Evolutionary conservation across 768 basidiomycete species (phyloP).

Genomic region (Pisolithus tinctorius): DNA sequence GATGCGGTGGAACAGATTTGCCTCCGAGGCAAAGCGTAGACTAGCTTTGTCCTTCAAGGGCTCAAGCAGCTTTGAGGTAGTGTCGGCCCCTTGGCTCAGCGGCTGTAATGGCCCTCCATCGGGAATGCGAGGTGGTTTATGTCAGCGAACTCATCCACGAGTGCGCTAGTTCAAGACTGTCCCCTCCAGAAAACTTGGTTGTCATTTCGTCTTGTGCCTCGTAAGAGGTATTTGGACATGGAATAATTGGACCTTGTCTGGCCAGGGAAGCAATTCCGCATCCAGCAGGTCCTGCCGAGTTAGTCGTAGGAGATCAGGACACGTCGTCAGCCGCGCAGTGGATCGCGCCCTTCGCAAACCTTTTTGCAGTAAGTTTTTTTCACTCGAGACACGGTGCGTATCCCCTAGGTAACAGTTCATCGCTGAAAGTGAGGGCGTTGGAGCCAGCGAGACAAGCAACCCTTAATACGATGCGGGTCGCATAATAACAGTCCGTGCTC

Average conservation of each 20-base stretch:
- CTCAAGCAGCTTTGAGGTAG: not conserved
- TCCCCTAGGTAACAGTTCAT: too few species aligned
- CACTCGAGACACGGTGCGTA: too few species aligned
- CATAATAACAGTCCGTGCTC: too few species aligned
- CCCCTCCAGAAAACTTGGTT: constrained; percentile 95
- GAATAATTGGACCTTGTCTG: constrained; percentile 82
- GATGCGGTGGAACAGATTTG: not conserved
- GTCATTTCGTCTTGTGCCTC: constrained; percentile 57
- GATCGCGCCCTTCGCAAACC: constrained; percentile 74
- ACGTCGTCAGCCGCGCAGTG: constrained; percentile 79
- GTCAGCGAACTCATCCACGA: constrained; percentile 53
- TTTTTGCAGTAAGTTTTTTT: constrained; percentile 26
- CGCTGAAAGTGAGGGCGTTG: too few species aligned
- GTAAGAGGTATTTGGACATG: constrained; percentile 62
- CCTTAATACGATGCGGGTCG: too few species aligned
- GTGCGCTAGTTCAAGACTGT: constrained; percentile 93
- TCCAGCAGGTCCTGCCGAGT: constrained; percentile 81
- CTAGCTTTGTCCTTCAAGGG: not conserved
- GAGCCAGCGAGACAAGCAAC: too few species aligned
- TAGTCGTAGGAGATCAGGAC: constrained; percentile 89
- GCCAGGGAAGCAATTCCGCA: constrained; percentile 94
- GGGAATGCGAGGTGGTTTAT: constrained; percentile 69
- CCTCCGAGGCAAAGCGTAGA: not conserved
- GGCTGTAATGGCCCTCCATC: constrained; percentile 78
- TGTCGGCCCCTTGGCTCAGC: constrained; percentile 43